Base-by-base conservation (phyloP, 345 rosid genomes). In the Eucalyptus regnans region DNA sequence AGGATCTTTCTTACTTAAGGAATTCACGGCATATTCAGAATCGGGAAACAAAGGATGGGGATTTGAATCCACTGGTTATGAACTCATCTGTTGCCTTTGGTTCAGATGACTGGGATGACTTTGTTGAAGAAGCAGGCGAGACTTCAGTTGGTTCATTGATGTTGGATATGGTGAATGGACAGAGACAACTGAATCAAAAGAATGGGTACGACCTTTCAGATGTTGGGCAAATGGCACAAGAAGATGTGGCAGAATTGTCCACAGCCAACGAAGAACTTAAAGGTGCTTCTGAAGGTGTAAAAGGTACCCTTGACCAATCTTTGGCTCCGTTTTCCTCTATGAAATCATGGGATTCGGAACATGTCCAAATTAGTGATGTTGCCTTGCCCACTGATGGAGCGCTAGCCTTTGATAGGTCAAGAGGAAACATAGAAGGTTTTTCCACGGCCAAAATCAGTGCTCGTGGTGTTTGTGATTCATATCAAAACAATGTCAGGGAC, bases 51-150 rank as follows among this genome's bases (percentile, higher is more conserved):
- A 92, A 88, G 90, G 52, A 87, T 51, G 89, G 87, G 89, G 91
- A 92, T 49, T 92, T 90, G 90, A 95, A 94, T 92, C 96, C 98
- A 6, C 93, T 98, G 88, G 90, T 92, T 87, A 93, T 98, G 68
- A 94, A 92, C 91, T 95, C 99, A 1, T 93, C 96, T 33, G 95
- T 95, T 83, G 99, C 98, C n/a, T 98, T 94, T 92, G 99, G 99
- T 92, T 93, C 93, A 20, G 93, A 92, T 88, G 99, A 98, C 90
- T 97, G 98, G 98, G 95, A 96, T 92, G 98, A 95, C 89, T 98
- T 95, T 92, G 97, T 95, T 92, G 95, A 88, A 92, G 94, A 95
- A 94, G 93, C 93, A 3, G 93, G 92, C 23, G 92, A 90, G 81
- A 88, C 85, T 87, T 83, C 54, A 90, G 91, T 89, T 86, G 90